These are phyloP conservation scores for Penicillium lividum DNA, from an alignment of 495 filamentous ascomycete species.

Conservation along the genomic window DNA sequence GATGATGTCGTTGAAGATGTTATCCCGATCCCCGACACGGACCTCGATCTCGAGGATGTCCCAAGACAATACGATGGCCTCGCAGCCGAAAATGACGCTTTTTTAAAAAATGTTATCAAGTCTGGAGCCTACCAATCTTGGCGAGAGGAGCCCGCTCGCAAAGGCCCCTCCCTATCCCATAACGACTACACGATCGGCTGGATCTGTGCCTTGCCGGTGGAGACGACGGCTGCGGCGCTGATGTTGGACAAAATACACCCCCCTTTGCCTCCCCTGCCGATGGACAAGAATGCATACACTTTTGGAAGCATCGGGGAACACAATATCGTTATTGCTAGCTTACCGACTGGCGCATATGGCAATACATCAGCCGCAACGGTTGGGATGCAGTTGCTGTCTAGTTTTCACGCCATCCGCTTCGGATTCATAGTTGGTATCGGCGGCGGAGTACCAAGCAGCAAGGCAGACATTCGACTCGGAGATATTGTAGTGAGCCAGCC, in stretches of 20 bases:
- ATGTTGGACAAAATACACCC: conserved; percentile 37
- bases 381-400: conserved; percentile 30
- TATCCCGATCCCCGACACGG: too few species aligned
- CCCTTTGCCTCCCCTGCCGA: conserved; percentile 9
- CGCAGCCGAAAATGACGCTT: too few species aligned
- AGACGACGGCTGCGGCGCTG: conserved; percentile 32
- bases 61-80: too few species aligned
- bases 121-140: too few species aligned
- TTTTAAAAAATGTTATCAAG: too few species aligned
- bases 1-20: too few species aligned
- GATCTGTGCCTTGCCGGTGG: conserved; percentile 33
- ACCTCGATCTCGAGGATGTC: too few species aligned
- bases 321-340: conserved; percentile 30
- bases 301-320: conserved; percentile 32
- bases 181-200: conserved; percentile 29
- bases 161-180: not conserved
- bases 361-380: conserved; percentile 28
- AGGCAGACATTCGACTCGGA: conserved; percentile 38
- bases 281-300: conserved; percentile 36
- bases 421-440: conserved; percentile 19
- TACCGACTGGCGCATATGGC: conserved; percentile 25
- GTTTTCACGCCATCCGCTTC: conserved; percentile 36
- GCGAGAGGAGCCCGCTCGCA: too few species aligned
- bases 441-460: conserved; percentile 26
- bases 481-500: conserved; percentile 45